Conservation (phyloP, 164 flowering plant species). For the Umbilicus rupestris region DNA sequence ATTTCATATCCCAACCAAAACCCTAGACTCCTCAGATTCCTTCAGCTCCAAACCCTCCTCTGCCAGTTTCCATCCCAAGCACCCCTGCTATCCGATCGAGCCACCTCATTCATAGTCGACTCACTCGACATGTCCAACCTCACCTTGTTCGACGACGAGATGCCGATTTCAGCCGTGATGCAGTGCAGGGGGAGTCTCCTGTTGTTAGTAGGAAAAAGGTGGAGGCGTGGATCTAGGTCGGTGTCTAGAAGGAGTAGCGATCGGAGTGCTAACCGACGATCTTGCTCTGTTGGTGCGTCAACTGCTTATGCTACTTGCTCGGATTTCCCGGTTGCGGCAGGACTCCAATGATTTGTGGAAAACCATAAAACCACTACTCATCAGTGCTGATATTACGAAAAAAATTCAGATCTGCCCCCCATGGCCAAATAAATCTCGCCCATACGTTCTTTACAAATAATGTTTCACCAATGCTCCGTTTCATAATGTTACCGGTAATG, state of each 20-base stretch:
- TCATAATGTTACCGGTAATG: too few relatives aligned
- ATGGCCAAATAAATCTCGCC: too few relatives aligned
- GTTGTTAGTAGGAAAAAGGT: conserved; percentile 53
- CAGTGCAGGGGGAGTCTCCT: conserved; percentile 21
- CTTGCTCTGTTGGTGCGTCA: conserved; percentile 68
- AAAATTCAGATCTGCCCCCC: too few relatives aligned
- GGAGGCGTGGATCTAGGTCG: conserved; percentile 71
- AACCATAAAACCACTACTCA: too few relatives aligned
- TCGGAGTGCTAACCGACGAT: conserved; percentile 53
- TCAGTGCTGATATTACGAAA: too few relatives aligned
- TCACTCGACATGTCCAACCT: conserved; percentile 51
- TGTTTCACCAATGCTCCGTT: too few relatives aligned
- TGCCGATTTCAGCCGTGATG: conserved; percentile 13
- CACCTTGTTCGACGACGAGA: conserved; percentile 48
- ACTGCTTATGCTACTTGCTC: conserved; percentile 72
- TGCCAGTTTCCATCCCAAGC: conserved; percentile 27
- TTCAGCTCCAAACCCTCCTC: conserved; percentile 18
- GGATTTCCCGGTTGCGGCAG: conserved; percentile 52
- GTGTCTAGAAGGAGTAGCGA: conserved; percentile 85
- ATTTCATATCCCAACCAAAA: conserved; percentile 31
- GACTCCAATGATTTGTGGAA: conserved; percentile 97
- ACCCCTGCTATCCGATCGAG: conserved; percentile 66
- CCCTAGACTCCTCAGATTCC: conserved; percentile 25
- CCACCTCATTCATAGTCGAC: conserved; percentile 38
- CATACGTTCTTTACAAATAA: too few relatives aligned